Evolutionary conservation across 2,329 filamentous ascomycete species (phyloP).

Genomic region (Colletotrichum plurivorum): DNA sequence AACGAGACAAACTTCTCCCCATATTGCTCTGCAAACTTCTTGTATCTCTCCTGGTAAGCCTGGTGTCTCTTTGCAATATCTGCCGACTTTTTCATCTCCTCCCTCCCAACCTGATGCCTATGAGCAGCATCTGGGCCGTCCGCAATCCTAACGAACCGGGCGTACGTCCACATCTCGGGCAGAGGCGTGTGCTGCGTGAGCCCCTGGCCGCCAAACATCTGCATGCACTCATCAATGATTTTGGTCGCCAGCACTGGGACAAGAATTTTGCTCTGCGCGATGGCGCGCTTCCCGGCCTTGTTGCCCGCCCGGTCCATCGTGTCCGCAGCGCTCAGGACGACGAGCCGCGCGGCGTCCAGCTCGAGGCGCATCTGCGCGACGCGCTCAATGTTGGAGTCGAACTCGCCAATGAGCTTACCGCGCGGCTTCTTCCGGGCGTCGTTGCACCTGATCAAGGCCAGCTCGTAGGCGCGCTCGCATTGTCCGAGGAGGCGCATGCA

Average conservation of each 20-base stretch:
- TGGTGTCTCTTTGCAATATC: conserved; percentile 73
- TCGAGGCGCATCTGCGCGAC: conserved; percentile 92
- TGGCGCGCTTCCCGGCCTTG: conserved; percentile 91
- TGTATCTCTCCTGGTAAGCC: conserved; percentile 74
- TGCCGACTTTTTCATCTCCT: conserved; percentile 80
- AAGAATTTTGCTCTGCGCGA: conserved; percentile 96
- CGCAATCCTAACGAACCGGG: conserved; percentile 86
- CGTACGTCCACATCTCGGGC: conserved; percentile 85
- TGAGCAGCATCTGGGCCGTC: conserved; percentile 98
- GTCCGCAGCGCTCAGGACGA: conserved; percentile 94
- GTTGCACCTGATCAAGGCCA: conserved; percentile 94
- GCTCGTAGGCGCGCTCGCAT: conserved; percentile 92
- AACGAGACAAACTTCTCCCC: conserved; percentile 53
- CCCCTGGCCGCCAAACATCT: conserved; percentile 91
- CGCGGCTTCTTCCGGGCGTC: conserved; percentile 92
- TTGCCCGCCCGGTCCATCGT: conserved; percentile 92
- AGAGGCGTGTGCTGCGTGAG: conserved; percentile 97
- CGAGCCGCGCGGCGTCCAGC: conserved; percentile 89
- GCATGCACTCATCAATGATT: conserved; percentile 95
- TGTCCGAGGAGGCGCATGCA: conserved; percentile 95
- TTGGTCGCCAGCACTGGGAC: conserved; percentile 85
- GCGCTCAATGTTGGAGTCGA: conserved; percentile 95
- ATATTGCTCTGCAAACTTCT: conserved; percentile 75
- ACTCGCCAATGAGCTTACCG: conserved; percentile 86
- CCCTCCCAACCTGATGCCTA: conserved; percentile 82